Evolutionary conservation across 129 eudicot genomes (phyloP).

Genomic region (Flaveria robusta): DNA sequence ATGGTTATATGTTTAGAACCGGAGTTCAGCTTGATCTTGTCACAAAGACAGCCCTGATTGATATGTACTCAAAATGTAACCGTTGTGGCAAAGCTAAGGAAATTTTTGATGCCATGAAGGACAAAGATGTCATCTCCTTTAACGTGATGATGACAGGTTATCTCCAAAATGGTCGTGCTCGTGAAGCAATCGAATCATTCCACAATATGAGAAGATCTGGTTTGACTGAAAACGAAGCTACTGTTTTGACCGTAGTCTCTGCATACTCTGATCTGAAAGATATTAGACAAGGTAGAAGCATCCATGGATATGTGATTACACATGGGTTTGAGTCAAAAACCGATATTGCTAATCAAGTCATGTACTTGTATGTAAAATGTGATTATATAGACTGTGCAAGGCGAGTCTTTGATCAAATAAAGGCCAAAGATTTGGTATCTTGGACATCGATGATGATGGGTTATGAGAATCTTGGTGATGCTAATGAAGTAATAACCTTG

Average conservation of each 20-base stretch:
- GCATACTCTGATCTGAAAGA: constrained; percentile 46
- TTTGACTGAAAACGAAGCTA: constrained; percentile 42
- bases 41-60: constrained; percentile 49
- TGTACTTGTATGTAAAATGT: constrained; percentile 54
- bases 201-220: constrained; percentile 33
- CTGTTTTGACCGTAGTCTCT: constrained; percentile 41
- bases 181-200: constrained; percentile 40
- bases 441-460: constrained; percentile 74
- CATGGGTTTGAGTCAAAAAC: constrained; percentile 49
- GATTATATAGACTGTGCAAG: constrained; percentile 41
- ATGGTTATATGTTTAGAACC: constrained; percentile 49
- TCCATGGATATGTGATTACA: constrained; percentile 55
- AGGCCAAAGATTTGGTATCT: constrained; percentile 49
- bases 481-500: constrained; percentile 46
- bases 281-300: constrained; percentile 36
- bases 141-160: constrained; percentile 56
- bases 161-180: constrained; percentile 47
- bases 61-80: constrained; percentile 58
- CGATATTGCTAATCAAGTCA: constrained; percentile 58
- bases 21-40: constrained; percentile 53
- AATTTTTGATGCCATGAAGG: constrained; percentile 39
- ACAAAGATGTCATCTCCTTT: constrained; percentile 47
- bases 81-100: constrained; percentile 34
- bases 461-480: constrained; percentile 44
- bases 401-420: constrained; percentile 43